phyloP scores from a whole-genome alignment of 1,139 yeast species.

The Sugiyamaella paludigena region DNA sequence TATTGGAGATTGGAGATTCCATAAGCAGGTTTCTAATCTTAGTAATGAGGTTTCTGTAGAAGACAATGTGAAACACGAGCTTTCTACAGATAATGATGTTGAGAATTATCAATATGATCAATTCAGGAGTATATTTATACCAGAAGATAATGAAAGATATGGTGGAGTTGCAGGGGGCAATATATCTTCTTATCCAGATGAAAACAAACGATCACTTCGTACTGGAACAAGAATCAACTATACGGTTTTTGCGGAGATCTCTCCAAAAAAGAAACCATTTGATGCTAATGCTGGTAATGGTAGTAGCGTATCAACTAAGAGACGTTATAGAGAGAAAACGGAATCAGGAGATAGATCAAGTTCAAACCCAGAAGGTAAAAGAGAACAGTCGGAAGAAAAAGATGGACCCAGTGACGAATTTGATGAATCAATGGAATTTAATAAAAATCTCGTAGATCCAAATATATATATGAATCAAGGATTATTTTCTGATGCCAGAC shows the following conservation, averaged over 20 bases:
- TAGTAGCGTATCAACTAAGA: too few relatives aligned
- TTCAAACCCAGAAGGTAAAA: too few relatives aligned
- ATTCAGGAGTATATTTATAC: slow-evolving; percentile 4
- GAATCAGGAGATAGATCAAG: not conserved
- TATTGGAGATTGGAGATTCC: slow-evolving; percentile 2
- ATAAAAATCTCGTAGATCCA: not conserved
- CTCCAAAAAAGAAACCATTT: not conserved
- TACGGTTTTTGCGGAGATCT: not conserved
- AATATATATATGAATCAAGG: slow-evolving; percentile 2
- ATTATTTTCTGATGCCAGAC: slow-evolving; percentile 11
- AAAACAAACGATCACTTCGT: not conserved
- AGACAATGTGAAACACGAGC: not conserved
- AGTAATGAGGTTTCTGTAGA: not conserved
- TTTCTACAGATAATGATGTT: not conserved
- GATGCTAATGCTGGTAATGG: too few relatives aligned
- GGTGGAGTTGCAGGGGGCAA: too few relatives aligned
- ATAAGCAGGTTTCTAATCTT: not conserved
- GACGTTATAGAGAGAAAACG: not conserved
- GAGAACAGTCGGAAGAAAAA: too few relatives aligned
- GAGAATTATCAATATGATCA: slow-evolving; percentile 2
- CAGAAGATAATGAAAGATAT: not conserved
- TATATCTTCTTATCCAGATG: not conserved
- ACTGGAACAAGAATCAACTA: slow-evolving; percentile 5
- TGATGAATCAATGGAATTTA: not conserved
- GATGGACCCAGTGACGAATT: too few relatives aligned